These are phyloP conservation scores for Lachnellula hyalina DNA, from an alignment of 2,329 filamentous ascomycete genomes.

Conservation along the genomic window DNA sequence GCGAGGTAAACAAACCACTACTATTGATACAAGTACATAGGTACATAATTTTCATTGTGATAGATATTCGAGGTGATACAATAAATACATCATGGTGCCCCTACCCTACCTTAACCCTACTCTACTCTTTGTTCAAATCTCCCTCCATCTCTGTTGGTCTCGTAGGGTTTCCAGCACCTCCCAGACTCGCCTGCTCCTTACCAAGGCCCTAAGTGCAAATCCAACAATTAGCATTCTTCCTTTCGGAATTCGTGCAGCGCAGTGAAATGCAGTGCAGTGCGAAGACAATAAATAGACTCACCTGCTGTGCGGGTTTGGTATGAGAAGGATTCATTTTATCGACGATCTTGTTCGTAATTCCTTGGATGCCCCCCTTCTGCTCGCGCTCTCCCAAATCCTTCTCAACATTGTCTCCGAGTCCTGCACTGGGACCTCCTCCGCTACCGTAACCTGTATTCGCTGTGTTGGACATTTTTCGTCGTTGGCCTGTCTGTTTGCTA, in stretches of 20 bases:
- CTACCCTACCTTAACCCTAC: not conserved
- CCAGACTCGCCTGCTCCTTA: not conserved
- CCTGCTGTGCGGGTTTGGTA: not conserved
- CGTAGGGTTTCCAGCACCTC: not conserved
- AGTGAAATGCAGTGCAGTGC: not conserved
- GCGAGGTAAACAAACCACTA: too few relatives aligned
- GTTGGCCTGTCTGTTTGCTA: not conserved
- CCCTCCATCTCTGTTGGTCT: not conserved
- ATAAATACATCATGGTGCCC: too few relatives aligned
- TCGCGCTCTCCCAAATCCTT: not conserved
- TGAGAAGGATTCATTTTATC: not conserved
- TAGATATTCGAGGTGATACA: slow-evolving; percentile 19
- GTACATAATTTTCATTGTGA: too few relatives aligned
- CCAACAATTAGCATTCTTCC: not conserved
- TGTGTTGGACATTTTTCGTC: not conserved
- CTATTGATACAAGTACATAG: too few relatives aligned
- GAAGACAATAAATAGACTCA: not conserved
- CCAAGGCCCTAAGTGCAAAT: not conserved
- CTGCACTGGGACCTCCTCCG: not conserved
- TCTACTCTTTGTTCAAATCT: slow-evolving; percentile 1
- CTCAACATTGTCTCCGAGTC: not conserved
- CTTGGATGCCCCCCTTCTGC: not conserved
- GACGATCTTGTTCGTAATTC: not conserved
- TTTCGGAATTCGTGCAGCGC: not conserved
- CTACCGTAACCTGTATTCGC: not conserved